These are phyloP conservation scores for Lunularia cruciata DNA, from an alignment of 225 moss, liverwort and hornwort genomes.

Conservation along the genomic window DNA sequence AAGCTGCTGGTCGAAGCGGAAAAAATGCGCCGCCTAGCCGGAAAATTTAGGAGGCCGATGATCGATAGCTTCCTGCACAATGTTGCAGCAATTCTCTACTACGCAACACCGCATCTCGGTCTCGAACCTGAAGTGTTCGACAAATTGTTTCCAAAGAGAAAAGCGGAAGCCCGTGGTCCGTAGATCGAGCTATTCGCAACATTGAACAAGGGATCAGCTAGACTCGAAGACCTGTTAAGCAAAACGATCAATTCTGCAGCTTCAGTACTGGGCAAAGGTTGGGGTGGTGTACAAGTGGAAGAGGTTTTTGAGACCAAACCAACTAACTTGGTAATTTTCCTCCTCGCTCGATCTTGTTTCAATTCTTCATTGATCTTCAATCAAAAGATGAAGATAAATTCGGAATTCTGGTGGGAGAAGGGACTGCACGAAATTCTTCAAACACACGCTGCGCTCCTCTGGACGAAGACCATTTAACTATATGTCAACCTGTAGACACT, in stretches of 20 bases:
- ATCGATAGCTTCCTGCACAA: neutral
- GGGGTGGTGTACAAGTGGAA: neutral
- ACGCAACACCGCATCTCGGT: constrained; percentile 1
- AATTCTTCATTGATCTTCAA: no score
- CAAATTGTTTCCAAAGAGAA: neutral
- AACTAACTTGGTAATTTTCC: neutral
- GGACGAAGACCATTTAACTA: no score
- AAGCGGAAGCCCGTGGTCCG: neutral
- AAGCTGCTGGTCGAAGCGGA: neutral
- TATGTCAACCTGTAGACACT: no score
- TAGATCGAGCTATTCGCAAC: neutral
- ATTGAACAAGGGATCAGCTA: neutral
- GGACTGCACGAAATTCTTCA: no score
- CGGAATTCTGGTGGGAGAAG: no score
- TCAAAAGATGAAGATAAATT: neutral
- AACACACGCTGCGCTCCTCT: no score
- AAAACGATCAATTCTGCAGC: no score
- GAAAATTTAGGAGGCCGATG: no score
- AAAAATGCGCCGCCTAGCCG: neutral
- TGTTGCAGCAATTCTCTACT: neutral
- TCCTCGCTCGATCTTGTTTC: no score
- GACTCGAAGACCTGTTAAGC: neutral
- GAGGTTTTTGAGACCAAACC: neutral
- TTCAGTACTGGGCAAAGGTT: no score
- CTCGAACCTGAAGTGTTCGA: no score